A percentile compares a stretch with the other conserved stretches of the same genome.
Conservation (phyloP, 176 grass and related monocot species). For the Phyllostachys edulis region DNA sequence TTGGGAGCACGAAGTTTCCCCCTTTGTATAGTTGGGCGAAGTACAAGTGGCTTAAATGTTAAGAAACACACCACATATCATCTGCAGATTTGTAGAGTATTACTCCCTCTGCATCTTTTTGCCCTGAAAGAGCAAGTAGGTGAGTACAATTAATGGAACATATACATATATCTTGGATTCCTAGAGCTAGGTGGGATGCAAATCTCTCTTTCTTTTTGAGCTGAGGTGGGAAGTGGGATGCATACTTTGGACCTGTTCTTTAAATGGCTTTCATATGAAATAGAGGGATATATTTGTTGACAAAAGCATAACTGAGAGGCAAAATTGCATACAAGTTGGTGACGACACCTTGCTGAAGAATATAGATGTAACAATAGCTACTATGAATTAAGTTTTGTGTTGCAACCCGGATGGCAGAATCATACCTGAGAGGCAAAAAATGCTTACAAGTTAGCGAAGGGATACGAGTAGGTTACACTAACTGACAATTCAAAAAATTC, state of each 20-base stretch:
- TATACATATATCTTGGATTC: background rate
- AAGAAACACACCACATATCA: background rate
- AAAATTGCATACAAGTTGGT: background rate
- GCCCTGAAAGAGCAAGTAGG: background rate
- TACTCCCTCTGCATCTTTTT: background rate
- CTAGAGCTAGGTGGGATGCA: background rate
- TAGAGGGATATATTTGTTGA: background rate
- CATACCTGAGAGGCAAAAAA: too few relatives aligned
- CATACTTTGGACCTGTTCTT: background rate
- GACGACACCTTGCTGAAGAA: background rate
- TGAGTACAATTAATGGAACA: background rate
- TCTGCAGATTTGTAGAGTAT: background rate
- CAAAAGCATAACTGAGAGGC: background rate
- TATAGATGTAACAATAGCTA: background rate
- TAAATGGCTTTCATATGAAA: background rate
- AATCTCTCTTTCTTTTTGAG: background rate
- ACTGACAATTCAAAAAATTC: too few relatives aligned
- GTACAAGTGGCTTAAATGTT: conserved; percentile 26
- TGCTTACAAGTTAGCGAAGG: background rate
- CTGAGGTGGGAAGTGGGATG: background rate
- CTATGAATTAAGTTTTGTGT: background rate
- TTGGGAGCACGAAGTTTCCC: conserved; percentile 19
- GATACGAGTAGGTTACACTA: too few relatives aligned
- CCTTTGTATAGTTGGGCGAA: background rate
- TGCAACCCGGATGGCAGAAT: background rate